phyloP scores from a whole-genome alignment of 495 filamentous ascomycete genomes.

The Immersiella caudata region DNA sequence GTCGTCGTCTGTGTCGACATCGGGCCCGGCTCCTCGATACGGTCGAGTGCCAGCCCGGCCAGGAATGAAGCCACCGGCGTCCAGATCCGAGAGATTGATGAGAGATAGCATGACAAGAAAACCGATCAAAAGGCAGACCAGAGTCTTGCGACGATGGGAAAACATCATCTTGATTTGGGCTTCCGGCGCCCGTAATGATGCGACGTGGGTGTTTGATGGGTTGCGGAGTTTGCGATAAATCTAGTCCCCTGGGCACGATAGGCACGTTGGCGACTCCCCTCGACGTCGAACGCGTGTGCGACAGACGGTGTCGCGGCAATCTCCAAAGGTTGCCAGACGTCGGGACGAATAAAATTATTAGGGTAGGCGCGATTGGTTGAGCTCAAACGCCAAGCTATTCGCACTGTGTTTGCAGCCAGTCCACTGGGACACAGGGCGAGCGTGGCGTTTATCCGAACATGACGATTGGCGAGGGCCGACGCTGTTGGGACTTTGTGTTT shows the following conservation, averaged over 20 bases:
- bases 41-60: neutral
- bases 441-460: neutral
- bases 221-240: no score
- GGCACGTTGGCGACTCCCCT: no score
- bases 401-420: conserved; percentile 2
- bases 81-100: neutral
- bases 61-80: neutral
- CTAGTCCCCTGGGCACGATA: no score
- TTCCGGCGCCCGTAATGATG: neutral
- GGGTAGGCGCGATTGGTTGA: neutral
- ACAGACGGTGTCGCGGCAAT: neutral
- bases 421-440: neutral
- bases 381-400: neutral
- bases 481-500: neutral
- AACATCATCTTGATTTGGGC: neutral
- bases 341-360: neutral
- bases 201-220: neutral
- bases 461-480: neutral
- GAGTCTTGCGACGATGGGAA: neutral
- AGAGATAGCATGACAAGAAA: neutral
- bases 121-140: neutral
- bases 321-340: neutral
- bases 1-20: neutral
- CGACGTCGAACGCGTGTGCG: neutral
- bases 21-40: neutral